Conservation (phyloP, 352 stramenopile genomes). For the Phytophthora aleatoria region DNA sequence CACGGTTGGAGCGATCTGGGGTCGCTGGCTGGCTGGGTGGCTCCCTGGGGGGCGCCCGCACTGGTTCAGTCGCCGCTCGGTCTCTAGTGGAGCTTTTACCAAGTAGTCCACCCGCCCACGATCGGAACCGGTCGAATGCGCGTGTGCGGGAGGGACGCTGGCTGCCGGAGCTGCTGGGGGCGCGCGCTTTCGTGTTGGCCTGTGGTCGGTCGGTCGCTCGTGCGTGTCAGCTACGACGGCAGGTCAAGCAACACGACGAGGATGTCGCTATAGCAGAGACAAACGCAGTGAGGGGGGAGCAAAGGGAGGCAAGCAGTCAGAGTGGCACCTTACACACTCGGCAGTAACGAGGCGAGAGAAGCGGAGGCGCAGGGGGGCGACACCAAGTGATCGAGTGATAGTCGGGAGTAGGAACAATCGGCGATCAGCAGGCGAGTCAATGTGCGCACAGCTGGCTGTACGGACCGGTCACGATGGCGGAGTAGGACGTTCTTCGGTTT, state of each 20-base stretch:
- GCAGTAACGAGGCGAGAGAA: conserved; percentile 10
- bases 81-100: conserved; percentile 14
- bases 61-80: conserved; percentile 32
- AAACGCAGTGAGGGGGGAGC: conserved; percentile 7
- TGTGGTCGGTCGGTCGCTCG: conserved; percentile 20
- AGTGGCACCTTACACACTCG: conserved; percentile 19
- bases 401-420: conserved; percentile 5
- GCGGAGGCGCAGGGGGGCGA: not conserved
- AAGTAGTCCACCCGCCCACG: conserved; percentile 34
- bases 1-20: conserved; percentile 16
- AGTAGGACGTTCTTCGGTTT: conserved; percentile 2
- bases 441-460: not conserved
- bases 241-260: conserved; percentile 8
- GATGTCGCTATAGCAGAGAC: conserved; percentile 8
- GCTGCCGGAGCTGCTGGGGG: conserved; percentile 10
- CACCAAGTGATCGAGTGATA: conserved; percentile 2
- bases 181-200: conserved; percentile 32
- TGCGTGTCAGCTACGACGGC: conserved; percentile 14
- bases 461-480: not conserved
- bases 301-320: not conserved
- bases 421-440: conserved; percentile 8
- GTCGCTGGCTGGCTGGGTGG: not conserved
- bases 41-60: conserved; percentile 7
- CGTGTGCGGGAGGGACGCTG: conserved; percentile 30
- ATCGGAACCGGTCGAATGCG: conserved; percentile 37